A percentile compares a stretch with the other conserved stretches of the same genome.
Conservation (phyloP, 352 stramenopile species). For the Pythium brachiatum region DNA sequence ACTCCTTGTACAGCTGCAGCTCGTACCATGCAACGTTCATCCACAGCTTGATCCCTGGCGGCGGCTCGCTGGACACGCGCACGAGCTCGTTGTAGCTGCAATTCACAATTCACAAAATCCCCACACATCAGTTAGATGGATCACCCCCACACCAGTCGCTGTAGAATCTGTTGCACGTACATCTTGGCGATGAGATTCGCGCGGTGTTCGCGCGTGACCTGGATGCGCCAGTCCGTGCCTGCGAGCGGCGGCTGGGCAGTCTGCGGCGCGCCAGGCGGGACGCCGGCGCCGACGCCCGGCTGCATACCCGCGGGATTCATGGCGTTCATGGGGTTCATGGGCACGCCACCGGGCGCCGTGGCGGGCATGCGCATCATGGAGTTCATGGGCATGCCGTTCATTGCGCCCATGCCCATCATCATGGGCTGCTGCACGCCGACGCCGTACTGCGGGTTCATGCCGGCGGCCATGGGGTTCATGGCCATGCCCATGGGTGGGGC, state of each 20-base stretch:
- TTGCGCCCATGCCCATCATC: slow-evolving; percentile 51
- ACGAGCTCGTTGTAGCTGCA: slow-evolving; percentile 82
- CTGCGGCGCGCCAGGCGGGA: slow-evolving; percentile 22
- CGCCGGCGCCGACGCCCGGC: slow-evolving; percentile 8
- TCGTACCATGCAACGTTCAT: slow-evolving; percentile 88
- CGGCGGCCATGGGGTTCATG: slow-evolving; percentile 50
- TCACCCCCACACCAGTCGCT: too few species aligned
- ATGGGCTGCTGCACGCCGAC: slow-evolving; percentile 23
- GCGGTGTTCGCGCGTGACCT: slow-evolving; percentile 77
- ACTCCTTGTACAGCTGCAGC: slow-evolving; percentile 82
- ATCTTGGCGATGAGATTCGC: slow-evolving; percentile 86
- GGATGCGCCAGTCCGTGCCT: slow-evolving; percentile 71
- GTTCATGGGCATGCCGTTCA: slow-evolving; percentile 56
- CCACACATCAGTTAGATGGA: background rate
- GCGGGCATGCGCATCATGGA: slow-evolving; percentile 20
- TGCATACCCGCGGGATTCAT: slow-evolving; percentile 36
- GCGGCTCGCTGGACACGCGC: slow-evolving; percentile 72
- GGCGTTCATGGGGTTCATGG: slow-evolving; percentile 6
- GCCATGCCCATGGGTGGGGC: slow-evolving; percentile 47
- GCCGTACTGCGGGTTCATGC: slow-evolving; percentile 37
- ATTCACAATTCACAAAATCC: background rate
- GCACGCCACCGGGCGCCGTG: slow-evolving; percentile 10
- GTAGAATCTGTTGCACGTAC: too few species aligned
- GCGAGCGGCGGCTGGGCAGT: slow-evolving; percentile 27
- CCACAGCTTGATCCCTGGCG: slow-evolving; percentile 81